Percentiles rank a stretch among this genome's conserved stretches.
phyloP scores from a whole-genome alignment of 75 land plant genomes.

The Gnetum montanum region DNA sequence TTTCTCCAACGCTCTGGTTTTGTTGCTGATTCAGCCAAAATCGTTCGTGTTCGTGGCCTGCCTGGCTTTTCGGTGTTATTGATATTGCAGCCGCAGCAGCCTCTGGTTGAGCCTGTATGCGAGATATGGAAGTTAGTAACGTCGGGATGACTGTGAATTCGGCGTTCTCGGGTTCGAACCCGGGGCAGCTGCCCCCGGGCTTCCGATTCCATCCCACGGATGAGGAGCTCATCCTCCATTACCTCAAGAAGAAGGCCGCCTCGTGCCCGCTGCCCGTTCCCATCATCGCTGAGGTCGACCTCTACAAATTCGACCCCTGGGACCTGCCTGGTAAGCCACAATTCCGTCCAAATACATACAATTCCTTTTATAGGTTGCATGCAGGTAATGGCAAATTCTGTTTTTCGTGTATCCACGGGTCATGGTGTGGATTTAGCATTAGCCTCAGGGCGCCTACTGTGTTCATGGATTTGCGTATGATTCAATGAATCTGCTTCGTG shows the following conservation, averaged over 20 bases:
- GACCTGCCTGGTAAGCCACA: slow-evolving; percentile 6
- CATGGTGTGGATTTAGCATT: not conserved
- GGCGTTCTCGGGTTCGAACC: not conserved
- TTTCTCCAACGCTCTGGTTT: no score
- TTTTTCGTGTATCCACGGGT: not conserved
- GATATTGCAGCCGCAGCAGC: no score
- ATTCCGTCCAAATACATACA: no score
- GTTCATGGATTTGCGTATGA: not conserved
- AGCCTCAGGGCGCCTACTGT: no score
- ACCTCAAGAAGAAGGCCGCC: slow-evolving; percentile 7
- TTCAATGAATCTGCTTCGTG: not conserved
- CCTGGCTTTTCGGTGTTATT: no score
- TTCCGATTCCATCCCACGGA: slow-evolving; percentile 14
- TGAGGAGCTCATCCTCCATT: slow-evolving; percentile 11
- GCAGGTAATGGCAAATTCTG: no score
- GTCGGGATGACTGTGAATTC: no score
- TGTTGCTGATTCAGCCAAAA: no score
- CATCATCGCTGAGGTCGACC: slow-evolving; percentile 12
- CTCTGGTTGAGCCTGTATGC: no score
- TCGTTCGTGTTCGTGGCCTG: no score
- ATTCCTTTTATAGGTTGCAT: no score
- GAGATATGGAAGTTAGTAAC: no score
- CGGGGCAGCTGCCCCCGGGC: slow-evolving; percentile 10
- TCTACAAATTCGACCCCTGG: slow-evolving; percentile 8
- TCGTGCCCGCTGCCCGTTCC: slow-evolving; percentile 1